These are phyloP conservation scores for Blastobotrys aristatus DNA, from an alignment of 1,139 yeast species.

Conservation along the genomic window DNA sequence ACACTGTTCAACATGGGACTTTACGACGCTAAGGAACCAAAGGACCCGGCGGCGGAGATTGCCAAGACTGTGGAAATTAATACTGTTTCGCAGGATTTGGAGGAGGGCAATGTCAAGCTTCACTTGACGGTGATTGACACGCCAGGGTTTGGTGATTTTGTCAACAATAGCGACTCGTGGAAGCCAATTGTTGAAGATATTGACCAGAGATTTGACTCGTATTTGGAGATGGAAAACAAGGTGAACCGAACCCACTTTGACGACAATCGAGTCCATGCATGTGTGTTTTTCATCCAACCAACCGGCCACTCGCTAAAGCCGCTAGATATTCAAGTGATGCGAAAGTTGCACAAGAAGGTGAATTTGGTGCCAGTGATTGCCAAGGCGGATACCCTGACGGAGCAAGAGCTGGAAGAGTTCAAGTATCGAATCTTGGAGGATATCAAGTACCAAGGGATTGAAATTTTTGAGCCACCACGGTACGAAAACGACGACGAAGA, in stretches of 20 bases:
- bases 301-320: conserved; percentile 92
- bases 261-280: conserved; percentile 89
- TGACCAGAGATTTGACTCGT: conserved; percentile 77
- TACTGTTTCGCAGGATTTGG: conserved; percentile 67
- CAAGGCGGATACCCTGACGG: conserved; percentile 88
- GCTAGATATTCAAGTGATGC: conserved; percentile 85
- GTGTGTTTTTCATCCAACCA: conserved; percentile 94
- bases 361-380: conserved; percentile 93
- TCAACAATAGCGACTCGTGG: conserved; percentile 89
- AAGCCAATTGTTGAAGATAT: conserved; percentile 89
- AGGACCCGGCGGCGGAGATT: conserved; percentile 34
- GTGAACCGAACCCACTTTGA: conserved; percentile 74
- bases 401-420: conserved; percentile 72
- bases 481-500: conserved; percentile 89
- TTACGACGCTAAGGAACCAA: conserved; percentile 40
- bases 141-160: conserved; percentile 91
- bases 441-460: conserved; percentile 67
- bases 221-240: conserved; percentile 86
- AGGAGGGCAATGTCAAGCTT: conserved; percentile 89
- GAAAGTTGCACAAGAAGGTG: conserved; percentile 83
- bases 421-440: conserved; percentile 70
- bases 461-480: conserved; percentile 71
- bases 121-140: conserved; percentile 82
- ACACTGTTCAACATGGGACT: conserved; percentile 82
- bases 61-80: conserved; percentile 56